phyloP scores from a whole-genome alignment of 116 monocot species.

The Zostera marina region DNA sequence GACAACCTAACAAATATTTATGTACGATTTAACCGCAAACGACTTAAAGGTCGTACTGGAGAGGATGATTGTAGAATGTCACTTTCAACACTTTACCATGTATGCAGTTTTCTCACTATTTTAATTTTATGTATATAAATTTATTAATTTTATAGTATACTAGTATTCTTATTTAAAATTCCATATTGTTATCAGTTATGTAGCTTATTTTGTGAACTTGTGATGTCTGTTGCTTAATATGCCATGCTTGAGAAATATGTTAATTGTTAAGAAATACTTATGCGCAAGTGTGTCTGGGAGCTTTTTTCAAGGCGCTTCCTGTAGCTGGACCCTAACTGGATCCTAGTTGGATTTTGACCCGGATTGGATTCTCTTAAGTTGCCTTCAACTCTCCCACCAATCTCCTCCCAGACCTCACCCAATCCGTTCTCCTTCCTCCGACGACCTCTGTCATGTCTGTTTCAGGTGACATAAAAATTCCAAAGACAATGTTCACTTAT shows the following conservation, averaged over 20 bases:
- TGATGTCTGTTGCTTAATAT: background rate
- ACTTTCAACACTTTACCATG: slow-evolving; percentile 94
- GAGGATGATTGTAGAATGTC: slow-evolving; percentile 91
- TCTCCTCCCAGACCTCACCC: too few species aligned
- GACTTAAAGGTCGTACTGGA: slow-evolving; percentile 91
- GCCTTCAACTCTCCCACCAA: too few species aligned
- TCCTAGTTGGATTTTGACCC: too few species aligned
- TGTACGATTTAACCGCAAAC: slow-evolving; percentile 95
- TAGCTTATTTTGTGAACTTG: too few species aligned
- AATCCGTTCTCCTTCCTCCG: too few species aligned
- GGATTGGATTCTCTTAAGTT: too few species aligned
- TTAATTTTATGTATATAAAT: background rate
- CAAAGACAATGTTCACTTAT: too few species aligned
- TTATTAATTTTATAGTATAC: background rate
- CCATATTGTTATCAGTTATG: background rate
- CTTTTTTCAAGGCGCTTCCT: too few species aligned
- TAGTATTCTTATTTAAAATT: background rate
- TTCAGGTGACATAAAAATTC: too few species aligned
- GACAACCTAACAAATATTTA: slow-evolving; percentile 97
- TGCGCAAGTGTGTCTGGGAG: too few species aligned
- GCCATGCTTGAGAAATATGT: background rate
- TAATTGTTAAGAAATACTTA: background rate
- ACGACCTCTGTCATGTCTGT: too few species aligned
- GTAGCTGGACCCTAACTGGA: too few species aligned
- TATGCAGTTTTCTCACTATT: slow-evolving; percentile 13